Base-by-base conservation (phyloP, 2,329 filamentous ascomycete species). In the Exophiala sp. region DNA sequence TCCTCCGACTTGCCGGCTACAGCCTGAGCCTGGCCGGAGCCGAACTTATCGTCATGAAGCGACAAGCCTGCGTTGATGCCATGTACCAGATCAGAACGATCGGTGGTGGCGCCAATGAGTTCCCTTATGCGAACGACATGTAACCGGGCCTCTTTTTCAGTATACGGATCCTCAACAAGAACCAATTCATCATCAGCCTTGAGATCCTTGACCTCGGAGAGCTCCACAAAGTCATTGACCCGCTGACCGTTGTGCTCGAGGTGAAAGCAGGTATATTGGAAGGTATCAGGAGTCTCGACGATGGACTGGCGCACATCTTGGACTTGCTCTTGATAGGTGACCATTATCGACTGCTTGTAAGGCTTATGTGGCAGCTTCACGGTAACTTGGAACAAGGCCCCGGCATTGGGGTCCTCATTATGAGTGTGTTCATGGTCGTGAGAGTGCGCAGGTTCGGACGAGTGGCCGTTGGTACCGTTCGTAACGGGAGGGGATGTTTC, bases 201-300 rank as follows among this genome's bases (percentile, higher is more conserved):
- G 48, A 98, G 79, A 49, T 81, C 88, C 41, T 85, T 78, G 48
- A 98, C 86, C 66, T 98, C 91, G 47, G 88, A 89, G 55, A 98
- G 79, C 67, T 94, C 85, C 52, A 94, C 80, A 63, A 93, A 97
- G 70, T 98, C 93, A 69, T 97, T 97, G 77, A 98, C 85, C 58
- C 86, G 85, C 70, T 86, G 76, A 60, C 88, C 88, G 52, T 87
- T 83, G 72, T 90, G 83, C 72, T 97, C 90, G 63, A 98, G 82
- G 72, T 98, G 93, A 75, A 98, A 98, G 76, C 93, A 98, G 46
- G 93, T 95, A 74, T 96, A 96, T 70, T 95, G 89, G 73, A 96
- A 93, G 44, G 91, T 94, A 53, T 85, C 79, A 3, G 93, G 93
- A 43, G 89, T 79, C 70, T 98, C 93, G 71, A 96, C 89, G 66